phyloP scores from a whole-genome alignment of 169 alveolate species.

The Plasmodium vivax region DNA sequence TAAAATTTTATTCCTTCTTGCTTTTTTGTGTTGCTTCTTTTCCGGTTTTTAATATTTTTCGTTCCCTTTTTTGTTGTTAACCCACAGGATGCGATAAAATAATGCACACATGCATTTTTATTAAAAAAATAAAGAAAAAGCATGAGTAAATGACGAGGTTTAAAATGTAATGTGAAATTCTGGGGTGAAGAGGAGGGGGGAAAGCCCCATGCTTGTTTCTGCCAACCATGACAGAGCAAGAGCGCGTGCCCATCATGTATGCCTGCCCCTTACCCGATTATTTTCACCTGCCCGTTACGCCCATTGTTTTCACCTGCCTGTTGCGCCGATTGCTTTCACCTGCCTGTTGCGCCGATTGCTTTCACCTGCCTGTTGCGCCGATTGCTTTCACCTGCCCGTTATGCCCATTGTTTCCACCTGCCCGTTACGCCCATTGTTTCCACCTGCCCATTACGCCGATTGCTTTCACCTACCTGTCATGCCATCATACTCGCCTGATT shows the following conservation, averaged over 20 bases:
- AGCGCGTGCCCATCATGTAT: background rate
- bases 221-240: background rate
- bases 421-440: background rate
- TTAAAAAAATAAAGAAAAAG: background rate
- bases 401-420: background rate
- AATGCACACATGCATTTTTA: conserved; percentile 3
- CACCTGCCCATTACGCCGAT: too few species aligned
- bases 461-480: background rate
- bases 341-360: background rate
- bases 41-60: background rate
- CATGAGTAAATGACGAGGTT: background rate
- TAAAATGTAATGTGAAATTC: background rate
- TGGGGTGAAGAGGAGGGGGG: background rate
- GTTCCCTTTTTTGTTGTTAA: background rate
- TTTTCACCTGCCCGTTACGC: background rate
- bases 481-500: background rate
- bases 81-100: background rate
- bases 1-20: background rate
- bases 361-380: background rate
- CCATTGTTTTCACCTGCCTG: background rate
- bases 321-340: background rate
- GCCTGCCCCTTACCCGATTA: background rate
- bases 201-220: background rate
- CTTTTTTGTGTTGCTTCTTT: background rate
- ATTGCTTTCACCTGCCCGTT: background rate